Conservation (phyloP, 2,329 filamentous ascomycete genomes). For the Paradendryphiella salina region DNA sequence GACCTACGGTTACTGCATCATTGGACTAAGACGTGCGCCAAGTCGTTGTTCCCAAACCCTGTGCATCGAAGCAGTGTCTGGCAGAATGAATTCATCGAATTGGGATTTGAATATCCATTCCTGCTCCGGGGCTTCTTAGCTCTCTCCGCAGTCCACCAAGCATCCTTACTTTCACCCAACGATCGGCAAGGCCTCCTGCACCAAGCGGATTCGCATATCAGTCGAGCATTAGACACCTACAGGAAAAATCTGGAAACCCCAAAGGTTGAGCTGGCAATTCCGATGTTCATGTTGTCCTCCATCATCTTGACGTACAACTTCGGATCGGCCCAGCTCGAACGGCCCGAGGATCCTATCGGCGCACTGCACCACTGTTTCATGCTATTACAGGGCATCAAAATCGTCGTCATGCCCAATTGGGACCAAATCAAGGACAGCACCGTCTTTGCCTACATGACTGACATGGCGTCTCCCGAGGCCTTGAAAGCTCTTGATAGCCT, state of each 20-base stretch:
- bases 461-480: conserved; percentile 14
- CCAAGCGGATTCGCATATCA: conserved; percentile 37
- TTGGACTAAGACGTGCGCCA: conserved; percentile 31
- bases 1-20: conserved; percentile 38
- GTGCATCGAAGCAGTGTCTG: conserved; percentile 17
- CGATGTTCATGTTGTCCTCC: conserved; percentile 39
- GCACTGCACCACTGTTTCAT: conserved; percentile 38
- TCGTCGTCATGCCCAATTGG: conserved; percentile 33
- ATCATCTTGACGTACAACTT: conserved; percentile 38
- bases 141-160: conserved; percentile 36
- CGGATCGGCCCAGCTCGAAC: conserved; percentile 31
- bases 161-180: conserved; percentile 20
- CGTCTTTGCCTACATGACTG: conserved; percentile 21
- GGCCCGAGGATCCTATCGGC: conserved; percentile 34
- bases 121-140: conserved; percentile 39
- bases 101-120: conserved; percentile 35
- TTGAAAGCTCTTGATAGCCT: conserved; percentile 18
- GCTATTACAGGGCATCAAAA: conserved; percentile 31
- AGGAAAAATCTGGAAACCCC: conserved; percentile 30
- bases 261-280: conserved; percentile 23
- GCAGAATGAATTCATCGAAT: conserved; percentile 26
- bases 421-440: conserved; percentile 23
- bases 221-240: conserved; percentile 29
- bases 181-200: conserved; percentile 29
- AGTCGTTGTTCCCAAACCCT: conserved; percentile 25